A percentile compares a stretch with the other conserved stretches of the same genome.
Conservation (phyloP, 768 basidiomycete species). For the Macrolepiota fuliginosa region DNA sequence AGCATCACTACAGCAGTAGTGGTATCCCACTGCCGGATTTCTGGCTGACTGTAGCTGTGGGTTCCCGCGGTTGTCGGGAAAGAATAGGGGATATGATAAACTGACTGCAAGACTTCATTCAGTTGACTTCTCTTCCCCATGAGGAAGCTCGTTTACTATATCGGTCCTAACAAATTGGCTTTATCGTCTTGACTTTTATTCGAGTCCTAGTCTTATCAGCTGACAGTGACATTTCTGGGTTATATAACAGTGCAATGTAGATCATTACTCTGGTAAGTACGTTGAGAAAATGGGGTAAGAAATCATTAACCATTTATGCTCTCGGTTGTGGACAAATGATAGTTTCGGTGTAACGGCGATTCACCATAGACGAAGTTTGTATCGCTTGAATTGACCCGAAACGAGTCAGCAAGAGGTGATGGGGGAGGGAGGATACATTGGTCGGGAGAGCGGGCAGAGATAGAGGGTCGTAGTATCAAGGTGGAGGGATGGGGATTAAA, state of each 20-base stretch:
- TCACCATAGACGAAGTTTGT: not conserved
- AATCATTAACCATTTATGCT: too few relatives aligned
- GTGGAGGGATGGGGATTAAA: not conserved
- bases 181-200: not conserved
- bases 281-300: too few relatives aligned
- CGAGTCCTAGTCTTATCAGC: too few relatives aligned
- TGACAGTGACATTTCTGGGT: too few relatives aligned
- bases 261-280: too few relatives aligned
- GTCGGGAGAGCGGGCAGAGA: not conserved
- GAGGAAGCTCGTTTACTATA: not conserved
- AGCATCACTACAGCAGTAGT: not conserved
- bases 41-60: not conserved
- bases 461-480: not conserved
- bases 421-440: not conserved
- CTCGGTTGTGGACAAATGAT: too few relatives aligned
- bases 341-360: too few relatives aligned
- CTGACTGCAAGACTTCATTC: not conserved
- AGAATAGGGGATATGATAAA: not conserved
- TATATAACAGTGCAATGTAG: too few relatives aligned
- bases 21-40: not conserved
- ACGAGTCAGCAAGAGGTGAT: not conserved
- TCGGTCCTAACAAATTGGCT: not conserved
- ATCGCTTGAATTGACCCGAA: not conserved
- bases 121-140: not conserved
- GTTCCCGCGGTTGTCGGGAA: not conserved